Evolutionary conservation across 345 rosid genomes (phyloP).

Genomic region (Gossypium stocksii): DNA sequence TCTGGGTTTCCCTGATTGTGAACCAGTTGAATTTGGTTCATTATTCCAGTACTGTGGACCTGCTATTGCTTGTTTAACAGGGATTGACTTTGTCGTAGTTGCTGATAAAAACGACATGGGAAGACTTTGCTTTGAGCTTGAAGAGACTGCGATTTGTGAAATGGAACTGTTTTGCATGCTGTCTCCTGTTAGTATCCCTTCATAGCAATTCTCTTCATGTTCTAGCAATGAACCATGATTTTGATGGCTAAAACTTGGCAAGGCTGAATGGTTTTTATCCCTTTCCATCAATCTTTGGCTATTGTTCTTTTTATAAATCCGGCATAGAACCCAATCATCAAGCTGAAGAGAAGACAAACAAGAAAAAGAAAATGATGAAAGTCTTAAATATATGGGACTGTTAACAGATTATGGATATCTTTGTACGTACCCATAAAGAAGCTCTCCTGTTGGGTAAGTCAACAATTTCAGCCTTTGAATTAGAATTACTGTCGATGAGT

Average conservation of each 20-base stretch:
- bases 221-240: slow-evolving; percentile 37
- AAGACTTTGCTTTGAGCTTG: slow-evolving; percentile 20
- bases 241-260: not conserved
- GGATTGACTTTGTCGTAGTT: slow-evolving; percentile 15
- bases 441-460: slow-evolving; percentile 33
- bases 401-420: not conserved
- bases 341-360: slow-evolving; percentile 27
- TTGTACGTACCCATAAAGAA: slow-evolving; percentile 47
- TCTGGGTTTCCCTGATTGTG: slow-evolving; percentile 34
- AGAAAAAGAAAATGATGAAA: not conserved
- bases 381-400: not conserved
- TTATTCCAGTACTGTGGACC: slow-evolving; percentile 33
- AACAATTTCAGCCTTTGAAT: slow-evolving; percentile 30
- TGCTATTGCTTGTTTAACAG: slow-evolving; percentile 5
- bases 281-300: slow-evolving; percentile 51
- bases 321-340: slow-evolving; percentile 73
- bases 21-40: slow-evolving; percentile 23
- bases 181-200: slow-evolving; percentile 36
- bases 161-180: slow-evolving; percentile 18
- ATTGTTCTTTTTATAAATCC: slow-evolving; percentile 60
- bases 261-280: slow-evolving; percentile 28
- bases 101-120: slow-evolving; percentile 6
- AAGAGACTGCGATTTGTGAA: slow-evolving; percentile 16
- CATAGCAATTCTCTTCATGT: slow-evolving; percentile 47
- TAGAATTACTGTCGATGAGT: slow-evolving; percentile 30